phyloP scores from a whole-genome alignment of 2,329 filamentous ascomycete genomes.

The Coleophoma eucalyptorum region DNA sequence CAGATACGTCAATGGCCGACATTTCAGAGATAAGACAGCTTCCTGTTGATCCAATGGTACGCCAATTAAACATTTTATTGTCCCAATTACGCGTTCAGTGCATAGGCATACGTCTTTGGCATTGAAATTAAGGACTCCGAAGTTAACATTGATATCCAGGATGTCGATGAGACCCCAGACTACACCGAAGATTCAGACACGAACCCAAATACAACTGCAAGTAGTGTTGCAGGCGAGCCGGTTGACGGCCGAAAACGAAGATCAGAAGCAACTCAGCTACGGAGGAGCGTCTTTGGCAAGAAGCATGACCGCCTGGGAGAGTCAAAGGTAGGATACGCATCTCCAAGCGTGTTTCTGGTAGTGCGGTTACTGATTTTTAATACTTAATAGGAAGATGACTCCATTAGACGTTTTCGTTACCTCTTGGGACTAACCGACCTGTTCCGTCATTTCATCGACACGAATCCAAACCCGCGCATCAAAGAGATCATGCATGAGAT shows the following conservation, averaged over 20 bases:
- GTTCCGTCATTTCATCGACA: conserved; percentile 98
- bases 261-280: conserved; percentile 82
- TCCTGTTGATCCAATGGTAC: conserved; percentile 29
- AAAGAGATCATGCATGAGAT: conserved; percentile 93
- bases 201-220: conserved; percentile 68
- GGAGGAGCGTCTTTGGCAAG: conserved; percentile 89
- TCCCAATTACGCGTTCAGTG: neutral
- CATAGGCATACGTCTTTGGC: neutral
- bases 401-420: conserved; percentile 90
- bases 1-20: conserved; percentile 59
- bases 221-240: conserved; percentile 78
- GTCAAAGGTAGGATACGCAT: conserved; percentile 64
- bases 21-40: conserved; percentile 36
- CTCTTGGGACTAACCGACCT: conserved; percentile 91
- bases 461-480: conserved; percentile 92
- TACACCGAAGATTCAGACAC: conserved; percentile 66
- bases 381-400: conserved; percentile 76
- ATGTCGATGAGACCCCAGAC: conserved; percentile 63
- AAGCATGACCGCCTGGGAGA: conserved; percentile 91
- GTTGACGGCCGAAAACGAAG: conserved; percentile 79
- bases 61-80: conserved; percentile 2
- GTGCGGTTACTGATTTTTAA: too few species aligned
- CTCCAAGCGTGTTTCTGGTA: too few species aligned
- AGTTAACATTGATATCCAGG: conserved; percentile 32
- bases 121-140: conserved; percentile 1